These are phyloP conservation scores for Fusarium piperis DNA, from an alignment of 2,329 filamentous ascomycete genomes.

Conservation along the genomic window DNA sequence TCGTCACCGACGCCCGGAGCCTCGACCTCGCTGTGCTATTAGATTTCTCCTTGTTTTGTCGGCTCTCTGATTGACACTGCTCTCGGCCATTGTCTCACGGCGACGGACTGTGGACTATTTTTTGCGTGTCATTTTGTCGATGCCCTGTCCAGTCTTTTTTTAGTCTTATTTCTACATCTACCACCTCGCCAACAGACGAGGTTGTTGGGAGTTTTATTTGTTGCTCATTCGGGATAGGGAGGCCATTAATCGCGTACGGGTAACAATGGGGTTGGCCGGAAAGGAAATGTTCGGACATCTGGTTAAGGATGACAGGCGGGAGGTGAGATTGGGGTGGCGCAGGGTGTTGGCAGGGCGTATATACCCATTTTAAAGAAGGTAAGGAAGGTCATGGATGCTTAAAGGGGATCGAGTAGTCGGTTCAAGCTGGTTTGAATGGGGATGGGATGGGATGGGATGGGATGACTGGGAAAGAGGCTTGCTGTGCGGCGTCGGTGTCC, in stretches of 20 bases:
- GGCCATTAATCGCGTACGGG: slow-evolving; percentile 35
- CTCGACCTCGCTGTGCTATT: slow-evolving; percentile 31
- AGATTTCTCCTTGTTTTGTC: slow-evolving; percentile 31
- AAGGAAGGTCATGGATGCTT: slow-evolving; percentile 3
- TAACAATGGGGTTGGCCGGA: slow-evolving; percentile 17
- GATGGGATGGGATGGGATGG: not conserved
- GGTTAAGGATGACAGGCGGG: slow-evolving; percentile 9
- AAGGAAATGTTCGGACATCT: slow-evolving; percentile 10
- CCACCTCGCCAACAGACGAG: slow-evolving; percentile 9
- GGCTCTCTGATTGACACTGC: slow-evolving; percentile 18
- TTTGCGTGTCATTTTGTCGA: slow-evolving; percentile 8
- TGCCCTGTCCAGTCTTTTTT: slow-evolving; percentile 9
- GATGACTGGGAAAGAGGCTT: not conserved
- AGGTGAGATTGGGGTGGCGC: slow-evolving; percentile 11
- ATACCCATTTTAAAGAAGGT: slow-evolving; percentile 46
- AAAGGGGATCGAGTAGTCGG: slow-evolving; percentile 11
- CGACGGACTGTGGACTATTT: slow-evolving; percentile 16
- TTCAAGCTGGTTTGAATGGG: slow-evolving; percentile 9
- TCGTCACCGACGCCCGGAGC: slow-evolving; percentile 14
- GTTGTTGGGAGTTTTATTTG: slow-evolving; percentile 26
- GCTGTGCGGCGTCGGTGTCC: not conserved
- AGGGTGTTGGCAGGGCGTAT: slow-evolving; percentile 43
- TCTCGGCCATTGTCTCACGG: slow-evolving; percentile 26
- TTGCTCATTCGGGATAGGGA: slow-evolving; percentile 26
- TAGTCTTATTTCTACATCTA: slow-evolving; percentile 24